phyloP scores from a whole-genome alignment of 176 grass and related monocot genomes.

The Carex pumila region DNA sequence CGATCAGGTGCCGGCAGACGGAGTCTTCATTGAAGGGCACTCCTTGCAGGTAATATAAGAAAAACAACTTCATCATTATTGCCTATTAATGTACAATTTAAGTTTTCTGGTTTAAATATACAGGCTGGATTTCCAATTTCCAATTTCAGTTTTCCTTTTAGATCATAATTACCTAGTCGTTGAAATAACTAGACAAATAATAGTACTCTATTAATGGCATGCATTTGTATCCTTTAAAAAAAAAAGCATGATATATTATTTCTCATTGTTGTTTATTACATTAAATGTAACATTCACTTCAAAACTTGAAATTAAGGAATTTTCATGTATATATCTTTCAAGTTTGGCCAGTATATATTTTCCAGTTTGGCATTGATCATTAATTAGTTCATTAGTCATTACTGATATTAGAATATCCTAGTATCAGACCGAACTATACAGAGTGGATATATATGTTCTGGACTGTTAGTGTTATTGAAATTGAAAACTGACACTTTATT shows the following conservation, averaged over 20 bases:
- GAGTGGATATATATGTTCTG: not conserved
- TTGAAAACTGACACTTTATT: not conserved
- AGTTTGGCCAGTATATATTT: not conserved
- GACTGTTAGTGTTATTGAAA: not conserved
- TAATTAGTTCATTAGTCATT: too few species aligned
- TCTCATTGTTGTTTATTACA: not conserved
- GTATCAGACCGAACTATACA: not conserved
- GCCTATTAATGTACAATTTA: not conserved
- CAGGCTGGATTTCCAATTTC: not conserved
- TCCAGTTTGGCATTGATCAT: not conserved
- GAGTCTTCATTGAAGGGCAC: conserved; percentile 42
- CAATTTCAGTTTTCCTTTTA: not conserved
- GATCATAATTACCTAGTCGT: too few species aligned
- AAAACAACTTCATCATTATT: not conserved
- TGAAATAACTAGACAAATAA: not conserved
- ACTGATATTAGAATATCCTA: not conserved
- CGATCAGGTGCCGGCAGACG: conserved; percentile 55
- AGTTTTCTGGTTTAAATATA: not conserved
- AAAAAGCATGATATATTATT: not conserved
- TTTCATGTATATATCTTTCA: not conserved
- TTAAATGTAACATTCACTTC: not conserved
- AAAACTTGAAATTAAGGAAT: not conserved
- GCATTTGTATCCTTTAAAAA: not conserved
- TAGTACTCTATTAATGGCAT: not conserved
- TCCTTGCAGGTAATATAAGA: conserved; percentile 30